Conservation (phyloP, 208 protist species). For the Naegleria lovaniensis region DNA sequence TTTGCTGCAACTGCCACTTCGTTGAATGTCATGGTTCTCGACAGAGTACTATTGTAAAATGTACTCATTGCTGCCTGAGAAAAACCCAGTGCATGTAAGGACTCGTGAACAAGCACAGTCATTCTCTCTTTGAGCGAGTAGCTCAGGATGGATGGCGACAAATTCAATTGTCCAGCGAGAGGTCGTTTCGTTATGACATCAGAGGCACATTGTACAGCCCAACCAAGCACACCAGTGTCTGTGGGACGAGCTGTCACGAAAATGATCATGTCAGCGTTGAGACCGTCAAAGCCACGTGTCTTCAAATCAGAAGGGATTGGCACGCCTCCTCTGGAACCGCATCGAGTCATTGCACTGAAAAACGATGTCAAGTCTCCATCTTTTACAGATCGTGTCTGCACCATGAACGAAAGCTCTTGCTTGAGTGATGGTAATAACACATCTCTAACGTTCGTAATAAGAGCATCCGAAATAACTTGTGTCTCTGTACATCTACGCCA, state of each 20-base stretch:
- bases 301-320: not conserved
- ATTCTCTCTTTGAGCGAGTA: not conserved
- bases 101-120: not conserved
- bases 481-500: not conserved
- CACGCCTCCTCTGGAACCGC: not conserved
- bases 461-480: not conserved
- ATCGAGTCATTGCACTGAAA: not conserved
- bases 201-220: not conserved
- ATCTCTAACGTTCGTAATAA: not conserved
- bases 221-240: not conserved
- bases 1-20: not conserved
- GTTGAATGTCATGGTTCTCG: not conserved
- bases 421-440: not conserved
- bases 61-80: not conserved
- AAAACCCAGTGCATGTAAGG: not conserved
- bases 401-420: not conserved
- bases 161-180: constrained; percentile 9
- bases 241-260: not conserved
- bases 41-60: not conserved
- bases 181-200: not conserved
- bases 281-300: not conserved
- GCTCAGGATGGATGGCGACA: not conserved
- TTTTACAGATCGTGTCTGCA: not conserved
- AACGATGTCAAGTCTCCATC: not conserved
- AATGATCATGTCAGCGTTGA: not conserved